Conservation (phyloP, 75 land plant species). For the Chamaecyparis obtusa region DNA sequence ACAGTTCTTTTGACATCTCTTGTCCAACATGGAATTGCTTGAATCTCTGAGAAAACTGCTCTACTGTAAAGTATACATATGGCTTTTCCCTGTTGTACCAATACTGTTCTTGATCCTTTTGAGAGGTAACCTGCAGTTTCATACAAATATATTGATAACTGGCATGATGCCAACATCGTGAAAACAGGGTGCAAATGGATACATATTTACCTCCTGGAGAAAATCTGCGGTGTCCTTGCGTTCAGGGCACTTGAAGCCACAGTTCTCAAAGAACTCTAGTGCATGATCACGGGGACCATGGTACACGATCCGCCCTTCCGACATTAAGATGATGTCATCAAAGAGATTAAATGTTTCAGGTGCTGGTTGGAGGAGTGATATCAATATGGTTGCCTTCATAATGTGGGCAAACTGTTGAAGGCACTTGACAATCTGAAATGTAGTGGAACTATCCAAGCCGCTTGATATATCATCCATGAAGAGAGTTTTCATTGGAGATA, state of each 20-base stretch:
- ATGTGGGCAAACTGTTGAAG: constrained; percentile 64
- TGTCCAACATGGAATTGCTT: constrained; percentile 35
- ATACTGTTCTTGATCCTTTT: constrained; percentile 81
- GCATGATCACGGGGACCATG: constrained; percentile 61
- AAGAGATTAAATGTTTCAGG: constrained; percentile 83
- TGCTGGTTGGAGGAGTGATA: constrained; percentile 82
- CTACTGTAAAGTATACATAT: constrained; percentile 51
- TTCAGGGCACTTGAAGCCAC: constrained; percentile 77
- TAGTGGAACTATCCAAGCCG: constrained; percentile 86
- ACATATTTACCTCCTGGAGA: constrained; percentile 71
- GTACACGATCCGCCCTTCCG: constrained; percentile 69
- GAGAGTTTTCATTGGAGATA: constrained; percentile 73
- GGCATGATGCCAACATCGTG: no score
- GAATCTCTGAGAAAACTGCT: constrained; percentile 48
- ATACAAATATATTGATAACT: background rate
- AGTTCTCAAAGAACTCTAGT: constrained; percentile 47
- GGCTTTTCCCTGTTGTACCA: constrained; percentile 41
- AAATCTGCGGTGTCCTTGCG: constrained; percentile 78
- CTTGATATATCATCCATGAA: constrained; percentile 93
- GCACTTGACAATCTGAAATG: constrained; percentile 69
- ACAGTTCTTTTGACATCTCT: constrained; percentile 32
- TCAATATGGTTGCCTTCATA: constrained; percentile 54
- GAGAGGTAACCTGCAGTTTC: constrained; percentile 67
- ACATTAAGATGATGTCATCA: constrained; percentile 77
- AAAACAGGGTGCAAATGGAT: background rate